Percentiles rank a stretch among this genome's conserved stretches.
Evolutionary conservation across 805 yeast species (phyloP).

Genomic region (Geotrichum ghanense): DNA sequence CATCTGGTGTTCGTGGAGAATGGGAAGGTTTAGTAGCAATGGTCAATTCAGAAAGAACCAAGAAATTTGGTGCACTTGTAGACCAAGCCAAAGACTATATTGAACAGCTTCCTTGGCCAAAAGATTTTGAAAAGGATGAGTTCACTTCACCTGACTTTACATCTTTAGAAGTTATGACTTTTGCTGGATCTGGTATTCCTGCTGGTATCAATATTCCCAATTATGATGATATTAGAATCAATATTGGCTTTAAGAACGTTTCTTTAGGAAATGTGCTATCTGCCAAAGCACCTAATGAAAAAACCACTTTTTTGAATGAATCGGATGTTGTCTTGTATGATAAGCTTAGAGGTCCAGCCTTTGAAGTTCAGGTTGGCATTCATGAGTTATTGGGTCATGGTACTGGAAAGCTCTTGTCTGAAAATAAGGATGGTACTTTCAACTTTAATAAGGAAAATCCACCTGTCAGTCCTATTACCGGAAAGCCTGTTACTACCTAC

Average conservation of each 20-base stretch:
- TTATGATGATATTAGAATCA: conserved; percentile 79
- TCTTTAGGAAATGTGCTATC: conserved; percentile 77
- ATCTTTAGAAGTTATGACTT: conserved; percentile 77
- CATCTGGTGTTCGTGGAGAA: conserved; percentile 84
- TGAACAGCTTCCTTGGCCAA: conserved; percentile 63
- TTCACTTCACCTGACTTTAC: conserved; percentile 91
- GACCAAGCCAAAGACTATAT: conserved; percentile 55
- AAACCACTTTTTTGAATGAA: conserved; percentile 51
- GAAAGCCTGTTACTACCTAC: conserved; percentile 51
- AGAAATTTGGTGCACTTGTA: conserved; percentile 63
- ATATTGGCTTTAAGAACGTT: conserved; percentile 79
- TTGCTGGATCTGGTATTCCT: conserved; percentile 84
- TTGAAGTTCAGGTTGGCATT: conserved; percentile 89
- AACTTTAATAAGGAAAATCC: conserved; percentile 60
- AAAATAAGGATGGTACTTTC: conserved; percentile 48
- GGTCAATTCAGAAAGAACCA: conserved; percentile 80
- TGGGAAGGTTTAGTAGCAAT: conserved; percentile 89
- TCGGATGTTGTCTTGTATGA: conserved; percentile 46
- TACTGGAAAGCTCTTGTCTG: conserved; percentile 65
- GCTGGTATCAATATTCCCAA: conserved; percentile 92
- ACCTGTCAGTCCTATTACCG: conserved; percentile 46
- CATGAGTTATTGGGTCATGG: conserved; percentile 91
- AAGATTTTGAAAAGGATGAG: conserved; percentile 65
- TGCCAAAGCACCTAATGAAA: conserved; percentile 59
- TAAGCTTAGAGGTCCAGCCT: conserved; percentile 67